These are phyloP conservation scores for Arabis hirsuta DNA, from an alignment of 345 rosid genomes.

Conservation along the genomic window DNA sequence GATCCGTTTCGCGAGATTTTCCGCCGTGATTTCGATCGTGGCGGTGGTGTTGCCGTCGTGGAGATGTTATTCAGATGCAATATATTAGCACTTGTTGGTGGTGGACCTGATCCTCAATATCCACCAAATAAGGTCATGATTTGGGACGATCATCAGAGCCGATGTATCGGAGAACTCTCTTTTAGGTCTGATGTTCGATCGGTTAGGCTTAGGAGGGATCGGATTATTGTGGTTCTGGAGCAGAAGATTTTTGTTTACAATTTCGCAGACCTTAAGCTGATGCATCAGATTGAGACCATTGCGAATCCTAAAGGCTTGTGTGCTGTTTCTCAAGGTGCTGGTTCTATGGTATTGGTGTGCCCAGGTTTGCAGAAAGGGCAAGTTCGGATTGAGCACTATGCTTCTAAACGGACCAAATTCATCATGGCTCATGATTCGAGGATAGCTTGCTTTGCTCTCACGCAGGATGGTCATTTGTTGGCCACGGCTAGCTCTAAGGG, in stretches of 20 bases:
- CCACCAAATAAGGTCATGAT: slow-evolving; percentile 88
- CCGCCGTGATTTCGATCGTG: slow-evolving; percentile 85
- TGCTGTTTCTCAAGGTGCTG: slow-evolving; percentile 82
- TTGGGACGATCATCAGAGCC: slow-evolving; percentile 92
- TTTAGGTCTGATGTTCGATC: slow-evolving; percentile 89
- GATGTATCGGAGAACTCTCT: slow-evolving; percentile 86
- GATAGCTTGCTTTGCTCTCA: slow-evolving; percentile 81
- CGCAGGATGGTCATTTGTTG: slow-evolving; percentile 83
- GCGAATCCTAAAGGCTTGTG: slow-evolving; percentile 90
- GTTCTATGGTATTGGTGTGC: slow-evolving; percentile 78
- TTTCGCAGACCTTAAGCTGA: slow-evolving; percentile 75
- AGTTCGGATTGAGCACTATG: slow-evolving; percentile 89
- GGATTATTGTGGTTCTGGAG: slow-evolving; percentile 76
- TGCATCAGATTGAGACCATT: slow-evolving; percentile 91
- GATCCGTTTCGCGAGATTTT: slow-evolving; percentile 94
- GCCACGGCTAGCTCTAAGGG: slow-evolving; percentile 94
- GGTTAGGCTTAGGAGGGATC: slow-evolving; percentile 76
- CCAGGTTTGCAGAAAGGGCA: slow-evolving; percentile 93
- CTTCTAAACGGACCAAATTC: slow-evolving; percentile 83
- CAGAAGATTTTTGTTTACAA: slow-evolving; percentile 90
- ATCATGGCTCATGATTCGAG: slow-evolving; percentile 95
- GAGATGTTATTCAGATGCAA: slow-evolving; percentile 95
- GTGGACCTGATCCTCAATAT: slow-evolving; percentile 86
- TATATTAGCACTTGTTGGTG: slow-evolving; percentile 90
- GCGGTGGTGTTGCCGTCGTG: slow-evolving; percentile 73